These are phyloP conservation scores for Alopecurus myosuroides DNA, from an alignment of 176 grass and related monocot species.

Conservation along the genomic window DNA sequence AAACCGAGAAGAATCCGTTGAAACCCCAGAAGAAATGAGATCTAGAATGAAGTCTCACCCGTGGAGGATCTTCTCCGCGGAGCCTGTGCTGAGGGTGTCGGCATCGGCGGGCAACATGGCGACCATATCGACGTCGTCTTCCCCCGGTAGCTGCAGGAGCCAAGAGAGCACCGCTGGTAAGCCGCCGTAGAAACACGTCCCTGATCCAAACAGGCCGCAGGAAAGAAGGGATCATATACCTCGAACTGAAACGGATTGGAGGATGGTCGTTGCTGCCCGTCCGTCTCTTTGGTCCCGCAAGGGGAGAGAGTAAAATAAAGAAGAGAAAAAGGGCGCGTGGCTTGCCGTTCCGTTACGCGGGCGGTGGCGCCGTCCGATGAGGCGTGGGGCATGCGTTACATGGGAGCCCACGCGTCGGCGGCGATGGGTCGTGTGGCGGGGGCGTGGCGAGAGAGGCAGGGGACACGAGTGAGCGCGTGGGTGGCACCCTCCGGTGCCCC, in stretches of 20 bases:
- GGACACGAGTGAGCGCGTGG: conserved; percentile 5
- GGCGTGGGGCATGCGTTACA: background rate
- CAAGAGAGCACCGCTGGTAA: background rate
- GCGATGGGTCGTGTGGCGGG: rapidly evolving
- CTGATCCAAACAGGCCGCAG: background rate
- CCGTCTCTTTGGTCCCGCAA: background rate
- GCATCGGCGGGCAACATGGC: conserved; percentile 25
- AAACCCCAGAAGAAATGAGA: background rate
- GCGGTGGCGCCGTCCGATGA: background rate
- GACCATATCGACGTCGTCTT: background rate
- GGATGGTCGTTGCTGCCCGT: background rate
- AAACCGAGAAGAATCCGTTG: background rate
- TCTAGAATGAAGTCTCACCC: conserved; percentile 8
- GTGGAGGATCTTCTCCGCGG: conserved; percentile 20
- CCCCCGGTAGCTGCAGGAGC: background rate
- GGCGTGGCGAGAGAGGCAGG: background rate
- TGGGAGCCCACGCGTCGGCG: background rate
- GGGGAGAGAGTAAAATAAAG: background rate
- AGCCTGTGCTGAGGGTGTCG: conserved; percentile 7
- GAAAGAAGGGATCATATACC: background rate
- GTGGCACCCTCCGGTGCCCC: background rate
- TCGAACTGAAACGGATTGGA: background rate
- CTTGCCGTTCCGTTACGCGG: background rate
- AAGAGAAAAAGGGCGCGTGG: background rate
- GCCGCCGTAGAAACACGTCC: background rate